Evolutionary conservation across 129 eudicot genomes (phyloP), one percentile per base, ranked within the genome.

Genomic region (Deinandra increscens): DNA sequence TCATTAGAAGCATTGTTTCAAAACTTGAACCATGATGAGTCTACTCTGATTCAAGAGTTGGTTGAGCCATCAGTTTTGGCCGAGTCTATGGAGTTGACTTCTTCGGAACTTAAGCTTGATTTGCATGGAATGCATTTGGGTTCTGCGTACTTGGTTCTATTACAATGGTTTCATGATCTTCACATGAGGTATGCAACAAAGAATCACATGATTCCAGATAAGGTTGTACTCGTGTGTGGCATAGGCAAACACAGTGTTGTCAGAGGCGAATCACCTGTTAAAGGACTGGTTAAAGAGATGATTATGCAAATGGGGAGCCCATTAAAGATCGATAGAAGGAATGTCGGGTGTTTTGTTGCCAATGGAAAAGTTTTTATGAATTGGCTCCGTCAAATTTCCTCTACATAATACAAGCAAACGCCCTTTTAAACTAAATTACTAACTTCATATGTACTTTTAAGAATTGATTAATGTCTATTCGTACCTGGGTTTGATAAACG

Each of bases 41-140:
- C 78, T 36, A 46, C 23, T 38, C 60, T 86, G 83, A 81, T 88
- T 18, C 69, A 41, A 45, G 85, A 86, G 64, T 75, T 91, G 84
- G 37, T 74, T 68, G 83, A 54, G 34, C 78, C 98, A 13, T 75
- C 78, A 0, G 85, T 84, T 62, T 64, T 91, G 60, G 76, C 60
- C 0, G 78, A 77, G 74, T 75, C 81, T 12, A 82, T 88, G 83
- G 85, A 75, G 78, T 81, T 89, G 84, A 68, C 63, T 34, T 55
- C 81, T 23, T 44, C 64, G 3, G 91, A 84, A 64, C 48, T 83
- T 85, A 91, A 84, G 87, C 77, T 91, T 81, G 96, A 91, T 81
- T 79, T 91, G 82, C 98, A 91, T 60, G 98, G 98, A 34, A 86
- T 91, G 98, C 96, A 84, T 80, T 55, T 81, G 81, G 77, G 81